phyloP scores from a whole-genome alignment of 2,329 filamentous ascomycete genomes.

The Aspergillus terreus region DNA sequence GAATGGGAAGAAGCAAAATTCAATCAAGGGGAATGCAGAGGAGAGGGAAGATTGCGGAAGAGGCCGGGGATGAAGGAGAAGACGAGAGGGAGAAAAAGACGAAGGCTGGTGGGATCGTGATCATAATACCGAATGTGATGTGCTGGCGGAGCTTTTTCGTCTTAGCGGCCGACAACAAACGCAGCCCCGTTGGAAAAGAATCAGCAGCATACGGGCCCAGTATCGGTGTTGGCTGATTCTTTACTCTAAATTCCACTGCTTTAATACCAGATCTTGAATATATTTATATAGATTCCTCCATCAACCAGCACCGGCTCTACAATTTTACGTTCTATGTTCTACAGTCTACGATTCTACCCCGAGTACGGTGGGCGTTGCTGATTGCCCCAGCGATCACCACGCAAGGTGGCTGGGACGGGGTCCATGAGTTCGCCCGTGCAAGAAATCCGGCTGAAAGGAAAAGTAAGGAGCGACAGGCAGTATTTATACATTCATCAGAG shows the following conservation, averaged over 20 bases:
- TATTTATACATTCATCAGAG: neutral
- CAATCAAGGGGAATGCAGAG: neutral
- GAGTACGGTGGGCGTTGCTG: neutral
- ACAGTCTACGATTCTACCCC: no score
- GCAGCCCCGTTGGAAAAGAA: constrained; percentile 4
- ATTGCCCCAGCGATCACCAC: constrained; percentile 1
- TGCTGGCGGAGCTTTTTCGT: neutral
- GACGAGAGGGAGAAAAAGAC: constrained; percentile 13
- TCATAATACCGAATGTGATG: neutral
- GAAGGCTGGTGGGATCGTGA: constrained; percentile 21
- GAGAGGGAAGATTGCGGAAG: neutral
- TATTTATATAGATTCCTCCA: neutral
- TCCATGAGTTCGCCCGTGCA: neutral
- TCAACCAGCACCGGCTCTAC: no score
- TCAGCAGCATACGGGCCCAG: neutral
- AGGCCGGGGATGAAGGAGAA: constrained; percentile 8
- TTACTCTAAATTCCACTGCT: no score
- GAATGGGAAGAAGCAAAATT: constrained; percentile 3
- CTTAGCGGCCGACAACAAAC: constrained; percentile 10
- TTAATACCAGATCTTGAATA: neutral
- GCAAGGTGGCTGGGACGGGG: neutral
- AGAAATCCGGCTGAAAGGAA: no score
- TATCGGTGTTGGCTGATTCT: no score
- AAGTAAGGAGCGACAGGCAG: neutral
- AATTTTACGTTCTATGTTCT: no score